phyloP scores from a whole-genome alignment of 2,329 filamentous ascomycete species.

The Clonostachys sp. region DNA sequence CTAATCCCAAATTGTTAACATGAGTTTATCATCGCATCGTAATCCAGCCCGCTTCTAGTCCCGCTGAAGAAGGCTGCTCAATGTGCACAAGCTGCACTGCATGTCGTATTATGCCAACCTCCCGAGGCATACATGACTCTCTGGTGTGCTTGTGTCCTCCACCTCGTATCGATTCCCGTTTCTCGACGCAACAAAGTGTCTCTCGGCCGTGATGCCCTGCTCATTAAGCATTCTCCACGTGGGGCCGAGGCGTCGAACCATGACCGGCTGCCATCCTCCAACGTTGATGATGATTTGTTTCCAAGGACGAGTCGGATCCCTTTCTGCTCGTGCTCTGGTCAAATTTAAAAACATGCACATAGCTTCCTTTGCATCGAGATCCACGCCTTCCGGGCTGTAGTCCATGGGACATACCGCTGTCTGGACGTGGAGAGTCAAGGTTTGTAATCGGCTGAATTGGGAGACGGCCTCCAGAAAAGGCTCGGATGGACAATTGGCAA shows the following conservation, averaged over 20 bases:
- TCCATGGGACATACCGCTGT: constrained; percentile 26
- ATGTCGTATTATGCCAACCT: too few species aligned
- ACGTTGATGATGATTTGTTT: constrained; percentile 38
- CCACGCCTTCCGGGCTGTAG: constrained; percentile 1
- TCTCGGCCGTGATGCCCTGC: constrained; percentile 37
- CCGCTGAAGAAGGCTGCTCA: too few species aligned
- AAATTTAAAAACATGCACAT: constrained; percentile 24
- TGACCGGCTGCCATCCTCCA: constrained; percentile 39
- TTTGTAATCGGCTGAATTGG: constrained; percentile 30
- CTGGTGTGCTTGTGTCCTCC: constrained; percentile 12
- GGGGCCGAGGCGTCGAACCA: constrained; percentile 34
- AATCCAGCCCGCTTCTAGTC: too few species aligned
- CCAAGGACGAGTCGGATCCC: constrained; percentile 17
- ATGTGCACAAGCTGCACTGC: too few species aligned
- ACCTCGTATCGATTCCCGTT: constrained; percentile 12
- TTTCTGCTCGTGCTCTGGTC: constrained; percentile 16
- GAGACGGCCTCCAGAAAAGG: constrained; percentile 32
- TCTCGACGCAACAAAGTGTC: constrained; percentile 38
- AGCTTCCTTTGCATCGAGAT: constrained; percentile 25
- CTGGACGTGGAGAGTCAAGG: constrained; percentile 37
- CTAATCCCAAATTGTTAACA: too few species aligned
- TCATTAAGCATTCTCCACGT: constrained; percentile 33
- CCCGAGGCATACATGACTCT: background rate
- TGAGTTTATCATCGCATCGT: too few species aligned
- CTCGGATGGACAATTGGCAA: constrained; percentile 7